Evolutionary conservation across 1,139 yeast genomes (phyloP).

Genomic region (Yamadazyma jaroonii): DNA sequence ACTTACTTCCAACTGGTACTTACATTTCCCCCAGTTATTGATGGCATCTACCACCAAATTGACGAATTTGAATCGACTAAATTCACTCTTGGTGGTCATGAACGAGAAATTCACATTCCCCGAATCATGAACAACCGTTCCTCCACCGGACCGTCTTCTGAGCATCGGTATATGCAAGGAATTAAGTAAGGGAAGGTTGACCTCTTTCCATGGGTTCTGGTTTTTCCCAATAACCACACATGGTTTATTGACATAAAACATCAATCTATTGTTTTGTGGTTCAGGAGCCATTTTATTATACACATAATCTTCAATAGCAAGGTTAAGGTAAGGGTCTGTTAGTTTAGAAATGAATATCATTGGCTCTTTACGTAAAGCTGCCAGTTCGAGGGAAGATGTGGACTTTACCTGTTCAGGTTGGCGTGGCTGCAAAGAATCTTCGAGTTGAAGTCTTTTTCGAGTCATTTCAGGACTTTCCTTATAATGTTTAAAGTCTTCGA

Average conservation of each 20-base stretch:
- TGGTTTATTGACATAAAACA: slow-evolving; percentile 74
- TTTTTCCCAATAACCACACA: slow-evolving; percentile 95
- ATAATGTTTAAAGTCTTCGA: slow-evolving; percentile 41
- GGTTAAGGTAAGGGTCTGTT: slow-evolving; percentile 66
- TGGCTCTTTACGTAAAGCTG: slow-evolving; percentile 21
- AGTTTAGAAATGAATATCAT: slow-evolving; percentile 45
- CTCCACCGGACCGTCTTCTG: slow-evolving; percentile 90
- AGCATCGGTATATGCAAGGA: slow-evolving; percentile 62
- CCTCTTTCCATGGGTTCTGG: slow-evolving; percentile 93
- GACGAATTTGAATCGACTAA: slow-evolving; percentile 65
- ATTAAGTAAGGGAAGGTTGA: slow-evolving; percentile 59
- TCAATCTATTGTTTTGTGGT: slow-evolving; percentile 46
- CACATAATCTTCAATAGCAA: slow-evolving; percentile 80
- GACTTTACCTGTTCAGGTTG: background rate
- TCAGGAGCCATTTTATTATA: slow-evolving; percentile 59
- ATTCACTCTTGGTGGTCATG: slow-evolving; percentile 66
- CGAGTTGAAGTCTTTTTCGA: slow-evolving; percentile 9
- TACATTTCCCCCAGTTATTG: slow-evolving; percentile 24
- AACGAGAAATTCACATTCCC: slow-evolving; percentile 89
- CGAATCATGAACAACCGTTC: slow-evolving; percentile 93
- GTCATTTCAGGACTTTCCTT: slow-evolving; percentile 29
- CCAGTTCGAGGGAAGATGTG: slow-evolving; percentile 12
- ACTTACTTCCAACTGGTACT: slow-evolving; percentile 43
- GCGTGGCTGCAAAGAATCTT: background rate
- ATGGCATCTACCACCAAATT: slow-evolving; percentile 50